Conservation (phyloP, 140 eudicot species). For the Erigeron philadelphicus region DNA sequence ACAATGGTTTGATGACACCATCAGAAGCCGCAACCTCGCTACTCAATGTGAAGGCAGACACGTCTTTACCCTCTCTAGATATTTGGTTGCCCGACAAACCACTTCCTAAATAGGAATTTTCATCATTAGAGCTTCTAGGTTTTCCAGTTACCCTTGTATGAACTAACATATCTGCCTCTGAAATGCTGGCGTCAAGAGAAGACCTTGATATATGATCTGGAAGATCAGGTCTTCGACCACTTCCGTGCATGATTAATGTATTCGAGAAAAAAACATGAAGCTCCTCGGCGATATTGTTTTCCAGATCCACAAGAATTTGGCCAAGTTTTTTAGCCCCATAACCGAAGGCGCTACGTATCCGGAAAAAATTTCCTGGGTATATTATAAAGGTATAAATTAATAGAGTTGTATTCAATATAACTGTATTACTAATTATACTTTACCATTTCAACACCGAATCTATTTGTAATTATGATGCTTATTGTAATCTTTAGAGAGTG, state of each 20-base stretch:
- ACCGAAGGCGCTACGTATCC: conserved; percentile 71
- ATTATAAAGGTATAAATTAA: conserved; percentile 8
- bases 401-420: conserved; percentile 1
- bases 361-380: conserved; percentile 61
- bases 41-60: conserved; percentile 17
- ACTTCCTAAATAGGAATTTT: conserved; percentile 16
- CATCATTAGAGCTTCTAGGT: conserved; percentile 26
- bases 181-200: neutral
- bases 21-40: conserved; percentile 14
- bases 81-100: conserved; percentile 18
- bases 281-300: conserved; percentile 43
- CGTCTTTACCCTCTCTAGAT: conserved; percentile 23
- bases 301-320: conserved; percentile 45
- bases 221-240: conserved; percentile 37
- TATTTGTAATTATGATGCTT: conserved; percentile 6
- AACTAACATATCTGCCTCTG: conserved; percentile 20
- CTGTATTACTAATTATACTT: conserved; percentile 1
- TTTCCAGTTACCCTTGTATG: conserved; percentile 15
- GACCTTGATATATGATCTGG: conserved; percentile 26
- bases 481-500: neutral
- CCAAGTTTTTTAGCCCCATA: conserved; percentile 70
- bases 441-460: neutral
- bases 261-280: conserved; percentile 54
- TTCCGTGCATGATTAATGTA: conserved; percentile 56
- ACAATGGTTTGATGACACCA: conserved; percentile 28